Evolutionary conservation across 306 rosid species (phyloP).

Genomic region (Acacia crassicarpa): DNA sequence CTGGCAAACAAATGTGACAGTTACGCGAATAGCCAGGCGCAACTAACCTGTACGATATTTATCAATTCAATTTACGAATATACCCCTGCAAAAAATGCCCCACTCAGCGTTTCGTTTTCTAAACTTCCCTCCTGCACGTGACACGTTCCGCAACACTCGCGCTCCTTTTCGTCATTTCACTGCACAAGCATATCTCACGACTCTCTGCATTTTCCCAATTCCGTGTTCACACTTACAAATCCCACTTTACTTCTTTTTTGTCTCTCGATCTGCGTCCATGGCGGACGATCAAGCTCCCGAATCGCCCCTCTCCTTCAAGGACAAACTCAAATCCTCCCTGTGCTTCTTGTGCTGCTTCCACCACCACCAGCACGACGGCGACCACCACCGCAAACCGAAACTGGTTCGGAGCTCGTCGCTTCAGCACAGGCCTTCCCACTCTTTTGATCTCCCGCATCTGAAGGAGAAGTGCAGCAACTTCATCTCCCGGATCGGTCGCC

Average conservation of each 20-base stretch:
- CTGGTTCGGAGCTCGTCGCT: conserved; percentile 46
- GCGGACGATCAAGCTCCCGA: conserved; percentile 35
- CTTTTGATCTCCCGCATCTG: conserved; percentile 32
- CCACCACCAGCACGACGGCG: neutral
- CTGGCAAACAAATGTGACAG: neutral
- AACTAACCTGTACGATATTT: neutral
- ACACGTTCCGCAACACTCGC: neutral
- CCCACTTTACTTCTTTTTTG: neutral
- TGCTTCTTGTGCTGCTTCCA: conserved; percentile 47
- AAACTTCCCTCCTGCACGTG: neutral
- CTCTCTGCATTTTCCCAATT: neutral
- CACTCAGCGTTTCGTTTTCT: neutral
- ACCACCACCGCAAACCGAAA: conserved; percentile 34
- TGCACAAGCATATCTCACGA: neutral
- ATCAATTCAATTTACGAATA: neutral
- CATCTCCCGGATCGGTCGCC: conserved; percentile 53
- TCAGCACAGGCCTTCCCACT: conserved; percentile 21
- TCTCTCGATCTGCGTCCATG: conserved; percentile 27
- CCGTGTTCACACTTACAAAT: neutral
- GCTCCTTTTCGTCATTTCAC: conserved; percentile 28
- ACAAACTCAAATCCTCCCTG: conserved; percentile 52
- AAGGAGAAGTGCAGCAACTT: conserved; percentile 54
- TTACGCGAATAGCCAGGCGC: neutral
- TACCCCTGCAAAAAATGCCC: neutral
- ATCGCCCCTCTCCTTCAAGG: conserved; percentile 47